A percentile compares a stretch with the other conserved stretches of the same genome.
phyloP scores from a whole-genome alignment of 805 yeast species.

The Yarrowia osloensis region DNA sequence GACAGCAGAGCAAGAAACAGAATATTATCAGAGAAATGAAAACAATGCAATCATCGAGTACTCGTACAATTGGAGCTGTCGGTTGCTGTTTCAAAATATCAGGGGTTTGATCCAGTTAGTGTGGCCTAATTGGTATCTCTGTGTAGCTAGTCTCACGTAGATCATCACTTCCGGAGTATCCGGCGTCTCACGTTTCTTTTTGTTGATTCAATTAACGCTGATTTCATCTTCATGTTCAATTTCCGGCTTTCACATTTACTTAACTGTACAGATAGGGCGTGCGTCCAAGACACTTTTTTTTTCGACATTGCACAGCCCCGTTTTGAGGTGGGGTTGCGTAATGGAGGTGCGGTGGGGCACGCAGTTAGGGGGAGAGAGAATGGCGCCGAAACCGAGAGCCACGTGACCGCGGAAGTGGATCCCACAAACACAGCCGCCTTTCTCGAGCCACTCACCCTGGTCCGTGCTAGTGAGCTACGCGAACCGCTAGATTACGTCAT shows the following conservation, averaged over 20 bases:
- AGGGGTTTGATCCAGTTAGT: too few species aligned
- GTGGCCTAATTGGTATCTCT: too few species aligned
- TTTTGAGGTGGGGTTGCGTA: constrained; percentile 6
- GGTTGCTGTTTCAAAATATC: too few species aligned
- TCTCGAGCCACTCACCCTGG: background rate
- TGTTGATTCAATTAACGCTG: background rate
- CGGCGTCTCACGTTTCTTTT: background rate
- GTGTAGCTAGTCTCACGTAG: too few species aligned
- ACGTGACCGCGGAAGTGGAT: background rate
- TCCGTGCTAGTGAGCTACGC: too few species aligned
- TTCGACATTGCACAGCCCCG: constrained; percentile 25
- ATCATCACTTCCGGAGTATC: background rate
- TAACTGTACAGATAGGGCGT: background rate
- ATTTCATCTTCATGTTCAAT: background rate
- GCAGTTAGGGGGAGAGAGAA: too few species aligned
- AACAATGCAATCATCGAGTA: too few species aligned
- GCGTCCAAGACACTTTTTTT: constrained; percentile 10
- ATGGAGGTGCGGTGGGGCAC: background rate
- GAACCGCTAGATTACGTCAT: constrained; percentile 1
- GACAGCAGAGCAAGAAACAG: background rate
- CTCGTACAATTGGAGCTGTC: too few species aligned
- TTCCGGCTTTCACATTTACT: background rate
- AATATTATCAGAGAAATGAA: background rate
- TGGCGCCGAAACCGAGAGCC: background rate
- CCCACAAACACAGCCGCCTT: too few species aligned